Base-by-base conservation (phyloP, 2,329 filamentous ascomycete genomes). In the Aspergillus quadrilineatus region DNA sequence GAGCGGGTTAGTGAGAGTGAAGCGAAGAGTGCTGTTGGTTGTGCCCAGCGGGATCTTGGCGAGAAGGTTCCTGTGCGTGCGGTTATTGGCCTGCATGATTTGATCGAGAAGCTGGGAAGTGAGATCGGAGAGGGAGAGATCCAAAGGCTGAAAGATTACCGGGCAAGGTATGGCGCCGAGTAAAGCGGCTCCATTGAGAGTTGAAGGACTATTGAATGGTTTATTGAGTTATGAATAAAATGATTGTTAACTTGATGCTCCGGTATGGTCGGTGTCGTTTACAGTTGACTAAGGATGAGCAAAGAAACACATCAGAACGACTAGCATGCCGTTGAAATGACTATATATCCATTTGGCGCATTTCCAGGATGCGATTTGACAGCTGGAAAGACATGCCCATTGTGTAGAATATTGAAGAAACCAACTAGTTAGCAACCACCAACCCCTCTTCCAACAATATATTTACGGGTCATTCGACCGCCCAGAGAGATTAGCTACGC, bases 71-170 rank as follows among this genome's bases (percentile, higher is more conserved):
- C 90, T 1, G 89, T 95, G 57, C 79, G 92, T 64, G 82, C 89
- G 34, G 93, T 96, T 63, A 74, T 96, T 66, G 93, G 88, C 42
- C 80, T 96, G 63, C 85, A 91, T 68, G 90, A 96, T 73, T 86
- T 96, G 65, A 85, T 90, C 63, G 79, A 79, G 49, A 86, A 86
- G 4, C 78, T 88, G 72, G 82, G 82, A 70, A 78, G 77, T 32
- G 78, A 83, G 62, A 84, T 82, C 22, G 80, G 82, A 1, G 80
- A 82, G 43, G 80, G 84, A 43, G 82, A 89, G 59, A 79, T 87
- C 61, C 77, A 78, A 76, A 79, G 79, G 59, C 88, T 89, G 69
- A 83, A 89, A 75, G 86, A 84, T 69, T 92, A 93, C 73, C 83
- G 87, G 42, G 62, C 63, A 17, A 68, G 65, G 54, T 73, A 72